Base-by-base conservation (phyloP, 345 rosid genomes). In the Eucalyptus pauciflora region DNA sequence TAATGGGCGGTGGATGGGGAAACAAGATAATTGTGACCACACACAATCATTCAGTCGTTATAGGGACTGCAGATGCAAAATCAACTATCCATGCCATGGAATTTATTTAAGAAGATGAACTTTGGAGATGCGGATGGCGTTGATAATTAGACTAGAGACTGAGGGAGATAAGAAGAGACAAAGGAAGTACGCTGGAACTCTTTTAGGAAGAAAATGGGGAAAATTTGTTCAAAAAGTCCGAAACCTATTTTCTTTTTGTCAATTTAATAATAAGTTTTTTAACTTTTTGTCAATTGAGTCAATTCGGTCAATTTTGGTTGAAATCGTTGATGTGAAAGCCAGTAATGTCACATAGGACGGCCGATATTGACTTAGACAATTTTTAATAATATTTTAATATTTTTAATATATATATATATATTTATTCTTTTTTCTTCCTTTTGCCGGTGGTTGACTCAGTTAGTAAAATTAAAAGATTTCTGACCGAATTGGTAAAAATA, bases 311-410 rank as follows among this genome's bases (percentile, higher is more conserved):
- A 56, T 56, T 56, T 56, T 24, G 29, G 1, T 24, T 22, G 62
- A 56, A 56, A 22, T 56, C 2, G 6, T 5, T 22, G 29, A 24
- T 1, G 29, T 56, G 62, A 9, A 52, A 52, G 25, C 58, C 1
- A 18, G 0, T 18, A 52, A 52, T 18, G 58, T 4, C 58, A 52
- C 5, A 1, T 20, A 7, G 2, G 25, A 52, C 0, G 25, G 22
- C 4, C 0, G 25, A 52, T 2, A 1, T 0, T 20, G 10, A 52
- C 20, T 52, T 52, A 1, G 2, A 56, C 1, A 56, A 24, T 10
- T 56, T 56, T 24, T 56, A 56, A 56, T 24, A 22, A 22, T 24
- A 10, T 56, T 15, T 15, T 5, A 22, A 56, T 56, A 22, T 56
- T 22, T 22, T 24, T 0, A 8, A 37, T 37, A 37, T 1, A 20